A percentile compares a stretch with the other conserved stretches of the same genome.
These are phyloP conservation scores for Rhytidhysteron rufulum DNA, from an alignment of 2,329 filamentous ascomycete species.

Conservation along the genomic window DNA sequence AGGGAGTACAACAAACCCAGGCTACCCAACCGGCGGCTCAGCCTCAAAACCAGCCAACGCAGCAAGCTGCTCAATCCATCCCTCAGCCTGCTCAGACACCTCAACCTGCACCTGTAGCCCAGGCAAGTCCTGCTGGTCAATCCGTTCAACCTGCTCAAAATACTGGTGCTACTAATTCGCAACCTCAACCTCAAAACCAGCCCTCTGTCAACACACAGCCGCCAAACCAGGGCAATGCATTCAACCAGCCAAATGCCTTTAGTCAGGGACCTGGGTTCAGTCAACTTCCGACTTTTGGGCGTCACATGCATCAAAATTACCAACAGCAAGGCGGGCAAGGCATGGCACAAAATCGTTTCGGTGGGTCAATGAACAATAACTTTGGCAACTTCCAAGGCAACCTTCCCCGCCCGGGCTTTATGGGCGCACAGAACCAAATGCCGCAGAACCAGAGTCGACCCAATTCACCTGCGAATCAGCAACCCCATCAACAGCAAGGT, in stretches of 20 bases:
- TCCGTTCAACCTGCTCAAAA: neutral
- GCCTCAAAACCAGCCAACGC: conserved; percentile 4
- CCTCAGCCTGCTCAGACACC: conserved; percentile 11
- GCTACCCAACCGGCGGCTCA: conserved; percentile 6
- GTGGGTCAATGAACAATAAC: conserved; percentile 12
- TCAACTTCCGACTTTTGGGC: conserved; percentile 5
- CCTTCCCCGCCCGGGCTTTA: conserved; percentile 23
- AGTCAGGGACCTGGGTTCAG: conserved; percentile 6
- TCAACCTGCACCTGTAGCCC: conserved; percentile 1
- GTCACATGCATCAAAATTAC: neutral
- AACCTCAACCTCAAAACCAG: neutral
- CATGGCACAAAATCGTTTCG: conserved; percentile 11
- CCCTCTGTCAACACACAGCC: neutral
- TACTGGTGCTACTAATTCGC: neutral
- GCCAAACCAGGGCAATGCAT: conserved; percentile 6
- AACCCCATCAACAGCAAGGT: conserved; percentile 2
- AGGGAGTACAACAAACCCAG: conserved; percentile 9
- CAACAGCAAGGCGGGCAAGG: conserved; percentile 9
- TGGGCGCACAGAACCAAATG: conserved; percentile 5
- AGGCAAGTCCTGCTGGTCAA: neutral
- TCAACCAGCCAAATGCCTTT: conserved; percentile 6
- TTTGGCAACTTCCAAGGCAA: conserved; percentile 5
- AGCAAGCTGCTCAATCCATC: conserved; percentile 4
- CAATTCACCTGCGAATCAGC: conserved; percentile 20
- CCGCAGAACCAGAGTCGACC: conserved; percentile 8